Base-by-base conservation (phyloP, 2,329 filamentous ascomycete genomes). In the Clonostachys rosea region DNA sequence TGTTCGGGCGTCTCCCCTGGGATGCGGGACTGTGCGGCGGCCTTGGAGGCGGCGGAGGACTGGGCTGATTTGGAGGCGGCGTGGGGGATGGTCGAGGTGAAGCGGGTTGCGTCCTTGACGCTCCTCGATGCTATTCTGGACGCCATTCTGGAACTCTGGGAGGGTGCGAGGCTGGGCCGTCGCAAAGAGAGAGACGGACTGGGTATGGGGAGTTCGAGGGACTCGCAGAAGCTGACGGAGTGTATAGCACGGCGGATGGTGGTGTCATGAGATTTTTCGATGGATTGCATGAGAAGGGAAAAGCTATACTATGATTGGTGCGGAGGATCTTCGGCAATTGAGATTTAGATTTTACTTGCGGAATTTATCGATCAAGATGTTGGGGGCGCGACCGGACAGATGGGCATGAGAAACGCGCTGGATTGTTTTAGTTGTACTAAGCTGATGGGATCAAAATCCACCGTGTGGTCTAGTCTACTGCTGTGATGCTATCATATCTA, bases 61-160 rank as follows among this genome's bases (percentile, higher is more conserved):
- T 63, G 65, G 50, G 59, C 59, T 40, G 75, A 66, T 63, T 87
- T 87, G 55, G 82, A 81, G 54, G 78, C 77, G 57, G 86, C 87
- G 68, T 90, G 87, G 45, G 70, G 70, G 49, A 71, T 69, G 49
- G 69, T 72, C 47, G 70, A 72, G 35, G 70, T 73, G 63, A 73
- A 94, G 62, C 87, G 84, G 59, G 89, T 94, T 55, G 89, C 88
- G 65, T 91, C 88, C 58, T 81, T 81, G 63, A 87, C 84, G 69
- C 82, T 88, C 62, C 86, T 84, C 50, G 86, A 77, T 54, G 70
- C 71, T 41, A 73, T 66, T 55, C 65, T 64, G 34, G 67, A 66
- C 48, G 66, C 64, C 70, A 73, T 74, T 16, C 11, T 34, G 36
- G n/a, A 5, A n/a, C 14, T 39, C 14, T 39, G 11, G 6, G 36